phyloP scores from a whole-genome alignment of 768 basidiomycete species.

The Chalciporus piperatus region DNA sequence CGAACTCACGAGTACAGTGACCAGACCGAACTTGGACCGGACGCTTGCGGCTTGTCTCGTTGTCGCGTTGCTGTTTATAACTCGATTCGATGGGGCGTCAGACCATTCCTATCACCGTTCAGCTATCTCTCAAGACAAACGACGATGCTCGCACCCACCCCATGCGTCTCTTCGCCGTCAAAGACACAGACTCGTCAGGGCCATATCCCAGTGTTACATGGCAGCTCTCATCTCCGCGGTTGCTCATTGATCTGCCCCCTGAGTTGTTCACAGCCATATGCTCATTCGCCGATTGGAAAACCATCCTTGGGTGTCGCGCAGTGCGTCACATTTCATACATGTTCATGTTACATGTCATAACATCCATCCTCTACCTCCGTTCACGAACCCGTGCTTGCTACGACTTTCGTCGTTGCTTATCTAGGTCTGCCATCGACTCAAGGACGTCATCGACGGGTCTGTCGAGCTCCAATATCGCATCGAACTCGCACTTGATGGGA shows the following conservation, averaged over 20 bases:
- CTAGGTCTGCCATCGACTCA: conserved; percentile 23
- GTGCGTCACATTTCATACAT: neutral
- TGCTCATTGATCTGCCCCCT: conserved; percentile 12
- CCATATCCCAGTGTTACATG: neutral
- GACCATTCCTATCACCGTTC: too few species aligned
- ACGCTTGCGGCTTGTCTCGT: too few species aligned
- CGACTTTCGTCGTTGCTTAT: neutral
- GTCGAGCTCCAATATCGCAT: conserved; percentile 37
- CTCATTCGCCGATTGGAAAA: conserved; percentile 5
- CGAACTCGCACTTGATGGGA: conserved; percentile 39
- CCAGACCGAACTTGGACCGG: too few species aligned
- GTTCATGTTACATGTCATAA: neutral
- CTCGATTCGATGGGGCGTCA: neutral
- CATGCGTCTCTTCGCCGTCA: neutral
- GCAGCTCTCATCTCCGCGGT: neutral
- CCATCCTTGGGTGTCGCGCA: conserved; percentile 9
- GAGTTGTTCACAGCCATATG: conserved; percentile 16
- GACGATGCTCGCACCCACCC: neutral
- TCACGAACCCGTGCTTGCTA: neutral
- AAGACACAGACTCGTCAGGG: neutral
- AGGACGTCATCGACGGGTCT: conserved; percentile 22
- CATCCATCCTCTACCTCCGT: too few species aligned
- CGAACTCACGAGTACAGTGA: too few species aligned
- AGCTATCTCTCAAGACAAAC: neutral
- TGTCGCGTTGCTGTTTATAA: neutral